Conservation (phyloP, 768 basidiomycete species). For the Saitozyma podzolica region DNA sequence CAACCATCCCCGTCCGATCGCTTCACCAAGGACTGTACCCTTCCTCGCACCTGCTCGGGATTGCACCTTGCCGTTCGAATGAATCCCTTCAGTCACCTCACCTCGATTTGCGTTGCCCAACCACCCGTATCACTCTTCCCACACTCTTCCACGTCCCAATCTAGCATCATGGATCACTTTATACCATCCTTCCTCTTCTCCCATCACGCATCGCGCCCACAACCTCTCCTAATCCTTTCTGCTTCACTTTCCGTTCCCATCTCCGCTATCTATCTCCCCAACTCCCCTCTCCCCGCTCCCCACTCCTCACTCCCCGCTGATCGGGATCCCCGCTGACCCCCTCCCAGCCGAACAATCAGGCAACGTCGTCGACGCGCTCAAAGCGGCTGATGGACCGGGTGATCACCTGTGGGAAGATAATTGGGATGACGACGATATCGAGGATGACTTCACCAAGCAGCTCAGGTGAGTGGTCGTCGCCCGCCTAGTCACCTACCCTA, state of each 20-base stretch:
- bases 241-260: slow-evolving; percentile 2
- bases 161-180: no score
- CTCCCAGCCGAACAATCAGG: slow-evolving; percentile 29
- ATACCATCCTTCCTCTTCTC: no score
- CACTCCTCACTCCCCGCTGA: background rate
- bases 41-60: slow-evolving; percentile 16
- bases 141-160: no score
- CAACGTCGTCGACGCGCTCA: slow-evolving; percentile 66
- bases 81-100: background rate
- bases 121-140: no score
- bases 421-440: slow-evolving; percentile 99
- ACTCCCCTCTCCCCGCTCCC: no score
- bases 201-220: no score
- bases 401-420: slow-evolving; percentile 99
- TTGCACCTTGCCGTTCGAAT: no score
- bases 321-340: slow-evolving; percentile 13
- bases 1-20: background rate
- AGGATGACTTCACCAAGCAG: slow-evolving; percentile 94
- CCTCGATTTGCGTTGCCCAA: background rate
- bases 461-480: slow-evolving; percentile 83
- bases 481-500: no score
- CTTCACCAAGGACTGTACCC: no score
- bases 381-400: slow-evolving; percentile 74
- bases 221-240: no score
- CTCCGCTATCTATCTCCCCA: no score